These are phyloP conservation scores for Populus tomentosa DNA, from an alignment of 441 rosid species.

Conservation along the genomic window DNA sequence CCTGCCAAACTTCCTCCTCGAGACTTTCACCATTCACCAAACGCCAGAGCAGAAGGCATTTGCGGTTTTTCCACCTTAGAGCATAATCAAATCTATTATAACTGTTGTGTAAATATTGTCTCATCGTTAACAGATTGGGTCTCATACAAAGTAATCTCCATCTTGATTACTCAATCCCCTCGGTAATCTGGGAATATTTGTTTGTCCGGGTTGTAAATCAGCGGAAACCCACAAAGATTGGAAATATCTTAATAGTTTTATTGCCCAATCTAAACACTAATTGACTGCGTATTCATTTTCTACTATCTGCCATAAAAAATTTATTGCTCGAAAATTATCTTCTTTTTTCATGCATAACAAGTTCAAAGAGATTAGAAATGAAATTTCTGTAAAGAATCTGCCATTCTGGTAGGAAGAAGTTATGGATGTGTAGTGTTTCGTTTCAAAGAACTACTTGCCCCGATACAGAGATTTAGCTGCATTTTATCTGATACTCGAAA, in stretches of 20 bases:
- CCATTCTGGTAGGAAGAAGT: background rate
- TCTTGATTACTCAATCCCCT: background rate
- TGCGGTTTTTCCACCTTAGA: background rate
- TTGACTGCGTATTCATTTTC: background rate
- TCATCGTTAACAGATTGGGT: background rate
- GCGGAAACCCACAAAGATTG: background rate
- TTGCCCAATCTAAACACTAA: background rate
- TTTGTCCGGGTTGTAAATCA: background rate
- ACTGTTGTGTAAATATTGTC: background rate
- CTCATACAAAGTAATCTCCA: background rate
- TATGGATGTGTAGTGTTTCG: background rate
- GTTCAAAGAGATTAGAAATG: background rate
- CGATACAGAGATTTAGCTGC: background rate
- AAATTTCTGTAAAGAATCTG: background rate
- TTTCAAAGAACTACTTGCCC: background rate
- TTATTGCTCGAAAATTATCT: background rate
- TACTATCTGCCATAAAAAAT: background rate
- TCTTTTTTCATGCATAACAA: background rate
- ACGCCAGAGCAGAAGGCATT: background rate
- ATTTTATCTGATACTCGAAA: background rate
- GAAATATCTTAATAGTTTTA: background rate
- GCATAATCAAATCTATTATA: no score
- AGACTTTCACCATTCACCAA: background rate
- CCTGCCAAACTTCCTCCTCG: background rate
- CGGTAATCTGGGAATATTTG: background rate